phyloP scores from a whole-genome alignment of 2,329 filamentous ascomycete genomes.

The Ophiostoma quercus region DNA sequence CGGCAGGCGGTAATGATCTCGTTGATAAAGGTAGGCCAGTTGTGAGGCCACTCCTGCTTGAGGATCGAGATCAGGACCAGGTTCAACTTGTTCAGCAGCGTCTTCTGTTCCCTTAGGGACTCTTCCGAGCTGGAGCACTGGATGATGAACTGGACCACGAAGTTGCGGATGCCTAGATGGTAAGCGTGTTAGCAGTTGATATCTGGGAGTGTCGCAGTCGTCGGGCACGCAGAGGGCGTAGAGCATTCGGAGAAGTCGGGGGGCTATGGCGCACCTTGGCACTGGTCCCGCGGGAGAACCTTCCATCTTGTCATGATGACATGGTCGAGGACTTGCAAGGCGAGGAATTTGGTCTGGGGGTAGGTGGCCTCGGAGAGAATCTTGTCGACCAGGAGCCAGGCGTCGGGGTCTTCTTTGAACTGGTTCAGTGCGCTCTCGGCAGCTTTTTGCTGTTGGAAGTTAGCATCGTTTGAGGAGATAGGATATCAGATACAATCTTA shows the following conservation, averaged over 20 bases:
- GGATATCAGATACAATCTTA: no score
- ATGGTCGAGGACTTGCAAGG: conserved; percentile 93
- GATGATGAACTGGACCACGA: conserved; percentile 98
- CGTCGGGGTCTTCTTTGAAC: conserved; percentile 99
- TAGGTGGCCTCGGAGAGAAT: conserved; percentile 91
- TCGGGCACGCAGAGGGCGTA: not conserved
- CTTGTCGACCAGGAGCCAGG: conserved; percentile 95
- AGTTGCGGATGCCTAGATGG: conserved; percentile 83
- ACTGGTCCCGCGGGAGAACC: conserved; percentile 91
- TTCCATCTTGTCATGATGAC: conserved; percentile 99
- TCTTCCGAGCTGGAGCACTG: conserved; percentile 88
- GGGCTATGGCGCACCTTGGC: conserved; percentile 59
- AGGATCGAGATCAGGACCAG: conserved; percentile 94
- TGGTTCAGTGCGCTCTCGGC: conserved; percentile 90
- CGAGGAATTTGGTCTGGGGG: conserved; percentile 94
- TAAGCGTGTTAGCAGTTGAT: conserved; percentile 3
- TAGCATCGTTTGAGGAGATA: conserved; percentile 30
- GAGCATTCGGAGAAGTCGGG: not conserved
- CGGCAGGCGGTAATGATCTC: conserved; percentile 97
- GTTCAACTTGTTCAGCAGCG: conserved; percentile 96
- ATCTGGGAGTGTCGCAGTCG: not conserved
- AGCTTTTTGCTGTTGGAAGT: conserved; percentile 75
- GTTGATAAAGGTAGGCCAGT: conserved; percentile 99
- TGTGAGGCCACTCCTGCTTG: conserved; percentile 99
- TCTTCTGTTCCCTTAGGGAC: conserved; percentile 74